Evolutionary conservation across 163 green algal species (phyloP).

Genomic region (Coccomyxa subellipsoidea): DNA sequence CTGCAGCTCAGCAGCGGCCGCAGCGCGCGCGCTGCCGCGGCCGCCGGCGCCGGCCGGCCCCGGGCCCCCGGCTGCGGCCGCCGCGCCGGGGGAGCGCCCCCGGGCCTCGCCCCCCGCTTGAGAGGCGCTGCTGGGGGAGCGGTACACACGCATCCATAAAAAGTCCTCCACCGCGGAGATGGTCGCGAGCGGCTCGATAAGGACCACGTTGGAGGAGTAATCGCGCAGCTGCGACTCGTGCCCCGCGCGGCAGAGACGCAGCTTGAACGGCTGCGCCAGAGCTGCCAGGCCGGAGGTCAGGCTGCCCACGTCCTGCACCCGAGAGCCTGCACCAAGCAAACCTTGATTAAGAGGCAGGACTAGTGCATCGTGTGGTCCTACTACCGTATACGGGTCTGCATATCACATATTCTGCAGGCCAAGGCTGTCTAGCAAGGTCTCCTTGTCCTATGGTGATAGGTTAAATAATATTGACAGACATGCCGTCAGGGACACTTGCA

Average conservation of each 20-base stretch:
- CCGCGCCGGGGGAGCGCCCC: neutral
- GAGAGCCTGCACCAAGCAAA: constrained; percentile 6
- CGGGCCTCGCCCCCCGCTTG: neutral
- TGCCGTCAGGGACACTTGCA: no score
- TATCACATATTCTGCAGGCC: no score
- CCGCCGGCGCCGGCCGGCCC: neutral
- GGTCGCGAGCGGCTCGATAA: constrained; percentile 95
- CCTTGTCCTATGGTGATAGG: no score
- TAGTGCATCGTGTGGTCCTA: no score
- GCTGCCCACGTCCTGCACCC: constrained; percentile 12
- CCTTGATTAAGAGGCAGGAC: no score
- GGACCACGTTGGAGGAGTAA: constrained; percentile 85
- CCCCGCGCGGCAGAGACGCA: constrained; percentile 66
- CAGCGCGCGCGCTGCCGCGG: neutral
- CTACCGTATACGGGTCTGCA: no score
- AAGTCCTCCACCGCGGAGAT: constrained; percentile 96
- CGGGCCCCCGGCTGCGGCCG: no score
- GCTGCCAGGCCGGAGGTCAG: constrained; percentile 62
- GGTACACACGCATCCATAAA: constrained; percentile 79
- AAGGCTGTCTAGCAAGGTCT: no score
- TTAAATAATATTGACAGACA: no score
- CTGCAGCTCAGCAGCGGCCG: neutral
- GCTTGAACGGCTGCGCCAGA: constrained; percentile 89
- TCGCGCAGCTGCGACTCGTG: constrained; percentile 67
- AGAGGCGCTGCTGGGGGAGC: constrained; percentile 8